Evolutionary conservation across 2,329 filamentous ascomycete genomes (phyloP).

Genomic region (Thelonectria rubi): DNA sequence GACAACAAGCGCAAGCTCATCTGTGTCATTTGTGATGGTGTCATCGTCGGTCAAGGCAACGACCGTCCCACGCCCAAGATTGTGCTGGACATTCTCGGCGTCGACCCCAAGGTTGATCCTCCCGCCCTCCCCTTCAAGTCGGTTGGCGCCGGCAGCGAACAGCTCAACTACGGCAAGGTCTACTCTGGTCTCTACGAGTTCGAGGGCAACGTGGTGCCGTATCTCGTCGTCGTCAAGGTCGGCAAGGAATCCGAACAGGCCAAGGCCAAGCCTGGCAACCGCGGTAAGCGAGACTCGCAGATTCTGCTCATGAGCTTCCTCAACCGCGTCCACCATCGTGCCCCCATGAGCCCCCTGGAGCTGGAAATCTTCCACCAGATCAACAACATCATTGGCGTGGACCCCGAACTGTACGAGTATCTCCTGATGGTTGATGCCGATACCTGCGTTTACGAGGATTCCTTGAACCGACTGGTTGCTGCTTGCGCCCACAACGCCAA

Average conservation of each 20-base stretch:
- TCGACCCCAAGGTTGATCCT: slow-evolving; percentile 96
- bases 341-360: slow-evolving; percentile 94
- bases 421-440: slow-evolving; percentile 98
- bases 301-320: slow-evolving; percentile 96
- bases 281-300: slow-evolving; percentile 98
- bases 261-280: slow-evolving; percentile 94
- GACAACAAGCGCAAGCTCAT: slow-evolving; percentile 99
- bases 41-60: slow-evolving; percentile 95
- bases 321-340: slow-evolving; percentile 94
- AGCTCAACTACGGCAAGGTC: slow-evolving; percentile 98
- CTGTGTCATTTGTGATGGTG: slow-evolving; percentile 94
- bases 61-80: slow-evolving; percentile 98
- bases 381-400: slow-evolving; percentile 98
- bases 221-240: slow-evolving; percentile 94
- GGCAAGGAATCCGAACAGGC: slow-evolving; percentile 94
- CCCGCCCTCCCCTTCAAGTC: slow-evolving; percentile 94
- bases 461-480: slow-evolving; percentile 89
- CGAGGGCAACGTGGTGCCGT: slow-evolving; percentile 97
- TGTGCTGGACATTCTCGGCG: slow-evolving; percentile 94
- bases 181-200: slow-evolving; percentile 98
- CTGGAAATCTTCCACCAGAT: slow-evolving; percentile 99
- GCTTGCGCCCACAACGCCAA: slow-evolving; percentile 93
- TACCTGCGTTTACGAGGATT: slow-evolving; percentile 91
- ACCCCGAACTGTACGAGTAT: slow-evolving; percentile 97
- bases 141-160: slow-evolving; percentile 85